Percentiles rank a stretch among this genome's conserved stretches.
phyloP scores from a whole-genome alignment of 108 stramenopile species.

The Conticribra guillardii region DNA sequence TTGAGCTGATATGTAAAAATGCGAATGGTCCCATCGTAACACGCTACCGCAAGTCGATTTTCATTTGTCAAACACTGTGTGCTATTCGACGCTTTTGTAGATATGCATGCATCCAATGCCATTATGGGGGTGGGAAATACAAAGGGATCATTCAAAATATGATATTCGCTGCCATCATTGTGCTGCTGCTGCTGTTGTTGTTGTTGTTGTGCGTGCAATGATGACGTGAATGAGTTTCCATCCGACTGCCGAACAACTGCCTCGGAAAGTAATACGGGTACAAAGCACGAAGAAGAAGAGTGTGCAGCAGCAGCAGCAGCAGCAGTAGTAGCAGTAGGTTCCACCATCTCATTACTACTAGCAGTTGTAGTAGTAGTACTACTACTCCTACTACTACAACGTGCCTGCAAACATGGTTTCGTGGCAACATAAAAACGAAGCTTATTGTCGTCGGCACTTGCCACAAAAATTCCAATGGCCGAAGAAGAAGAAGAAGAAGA shows the following conservation, averaged over 20 bases:
- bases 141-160: conserved; percentile 22
- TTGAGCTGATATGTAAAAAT: conserved; percentile 28
- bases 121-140: conserved; percentile 32
- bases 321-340: too few species aligned
- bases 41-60: conserved; percentile 33
- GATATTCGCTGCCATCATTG: not conserved
- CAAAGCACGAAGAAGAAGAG: not conserved
- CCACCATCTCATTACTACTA: too few species aligned
- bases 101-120: conserved; percentile 41
- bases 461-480: conserved; percentile 38
- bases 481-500: too few species aligned
- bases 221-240: not conserved
- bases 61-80: not conserved
- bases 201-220: not conserved
- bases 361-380: too few species aligned
- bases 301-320: too few species aligned
- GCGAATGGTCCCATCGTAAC: conserved; percentile 45
- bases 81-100: conserved; percentile 4
- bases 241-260: too few species aligned
- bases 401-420: conserved; percentile 6
- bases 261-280: not conserved
- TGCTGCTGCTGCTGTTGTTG: not conserved
- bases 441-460: conserved; percentile 33
- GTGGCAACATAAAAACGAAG: conserved; percentile 29
- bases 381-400: not conserved